Percentiles rank a stretch among this genome's conserved stretches.
Conservation (phyloP, 1,284 basidiomycete species). For the Schizophyllum amplum region DNA sequence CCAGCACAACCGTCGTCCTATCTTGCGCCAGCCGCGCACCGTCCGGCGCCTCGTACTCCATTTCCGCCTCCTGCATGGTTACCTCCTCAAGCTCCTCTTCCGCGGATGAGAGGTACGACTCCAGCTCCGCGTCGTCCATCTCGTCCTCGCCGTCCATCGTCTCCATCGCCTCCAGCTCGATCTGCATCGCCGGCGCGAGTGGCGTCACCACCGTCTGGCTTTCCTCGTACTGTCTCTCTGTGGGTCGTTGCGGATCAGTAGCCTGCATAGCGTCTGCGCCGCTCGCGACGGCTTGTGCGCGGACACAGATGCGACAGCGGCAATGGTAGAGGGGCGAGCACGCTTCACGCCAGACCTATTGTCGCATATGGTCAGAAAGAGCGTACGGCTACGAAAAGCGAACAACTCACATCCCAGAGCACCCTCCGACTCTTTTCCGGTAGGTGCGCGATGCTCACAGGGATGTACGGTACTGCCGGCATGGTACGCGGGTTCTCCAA, state of each 20-base stretch:
- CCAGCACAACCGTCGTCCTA: too few species aligned
- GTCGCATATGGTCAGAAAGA: slow-evolving; percentile 2
- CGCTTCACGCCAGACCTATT: slow-evolving; percentile 64
- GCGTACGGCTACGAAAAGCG: slow-evolving; percentile 4
- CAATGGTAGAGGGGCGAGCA: slow-evolving; percentile 64
- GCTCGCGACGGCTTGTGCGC: slow-evolving; percentile 42
- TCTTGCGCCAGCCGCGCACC: neutral
- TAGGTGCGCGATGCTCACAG: slow-evolving; percentile 48
- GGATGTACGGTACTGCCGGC: slow-evolving; percentile 59
- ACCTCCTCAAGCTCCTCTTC: slow-evolving; percentile 6
- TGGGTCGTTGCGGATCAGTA: slow-evolving; percentile 12
- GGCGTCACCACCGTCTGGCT: slow-evolving; percentile 7
- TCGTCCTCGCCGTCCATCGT: slow-evolving; percentile 1
- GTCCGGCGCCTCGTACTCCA: slow-evolving; percentile 16
- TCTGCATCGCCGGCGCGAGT: neutral
- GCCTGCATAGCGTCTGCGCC: slow-evolving; percentile 27
- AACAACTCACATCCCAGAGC: slow-evolving; percentile 41
- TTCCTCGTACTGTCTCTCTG: slow-evolving; percentile 11
- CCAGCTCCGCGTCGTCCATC: slow-evolving; percentile 8
- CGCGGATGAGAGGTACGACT: slow-evolving; percentile 3
- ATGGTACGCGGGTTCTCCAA: slow-evolving; percentile 48
- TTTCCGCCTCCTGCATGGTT: slow-evolving; percentile 10
- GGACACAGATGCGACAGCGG: slow-evolving; percentile 60
- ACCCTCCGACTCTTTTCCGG: slow-evolving; percentile 54
- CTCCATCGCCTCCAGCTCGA: neutral